A percentile compares a stretch with the other conserved stretches of the same genome.
phyloP scores from a whole-genome alignment of 192 early-diverging fungal genomes.

The Coemansia sp. region DNA sequence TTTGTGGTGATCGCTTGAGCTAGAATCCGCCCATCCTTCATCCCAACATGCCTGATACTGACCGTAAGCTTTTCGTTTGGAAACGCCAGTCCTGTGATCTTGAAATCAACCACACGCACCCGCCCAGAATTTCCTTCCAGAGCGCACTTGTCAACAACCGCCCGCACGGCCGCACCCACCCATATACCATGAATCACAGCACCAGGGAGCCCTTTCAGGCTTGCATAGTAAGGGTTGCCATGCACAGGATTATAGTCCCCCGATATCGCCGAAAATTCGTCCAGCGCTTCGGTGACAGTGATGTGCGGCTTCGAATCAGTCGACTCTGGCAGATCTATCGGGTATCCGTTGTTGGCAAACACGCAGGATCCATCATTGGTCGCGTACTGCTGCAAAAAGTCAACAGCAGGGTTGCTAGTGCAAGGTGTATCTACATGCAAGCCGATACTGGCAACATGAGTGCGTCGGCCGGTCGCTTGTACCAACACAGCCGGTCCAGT shows the following conservation, averaged over 20 bases:
- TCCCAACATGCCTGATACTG: slow-evolving; percentile 84
- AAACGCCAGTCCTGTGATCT: slow-evolving; percentile 84
- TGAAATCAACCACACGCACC: slow-evolving; percentile 72
- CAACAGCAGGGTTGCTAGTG: slow-evolving; percentile 74
- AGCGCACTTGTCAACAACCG: slow-evolving; percentile 86
- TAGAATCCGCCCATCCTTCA: slow-evolving; percentile 89
- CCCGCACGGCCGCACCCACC: slow-evolving; percentile 84
- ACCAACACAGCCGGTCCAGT: slow-evolving; percentile 62
- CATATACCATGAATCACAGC: slow-evolving; percentile 95
- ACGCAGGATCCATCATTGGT: slow-evolving; percentile 66
- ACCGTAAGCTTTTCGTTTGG: slow-evolving; percentile 79
- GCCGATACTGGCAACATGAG: slow-evolving; percentile 74
- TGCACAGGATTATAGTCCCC: slow-evolving; percentile 92
- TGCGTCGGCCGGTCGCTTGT: slow-evolving; percentile 55
- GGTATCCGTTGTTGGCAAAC: slow-evolving; percentile 73
- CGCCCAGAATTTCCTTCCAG: slow-evolving; percentile 82
- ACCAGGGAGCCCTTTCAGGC: slow-evolving; percentile 76
- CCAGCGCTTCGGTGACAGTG: slow-evolving; percentile 70
- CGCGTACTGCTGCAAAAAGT: slow-evolving; percentile 75
- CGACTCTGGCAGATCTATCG: not conserved
- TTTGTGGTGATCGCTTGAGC: slow-evolving; percentile 83
- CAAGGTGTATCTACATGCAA: slow-evolving; percentile 62
- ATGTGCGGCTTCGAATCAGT: not conserved
- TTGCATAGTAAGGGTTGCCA: slow-evolving; percentile 88
- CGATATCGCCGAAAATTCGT: slow-evolving; percentile 74